These are phyloP conservation scores for Aspergillus spinulosporus DNA, from an alignment of 2,329 filamentous ascomycete species.

Conservation along the genomic window DNA sequence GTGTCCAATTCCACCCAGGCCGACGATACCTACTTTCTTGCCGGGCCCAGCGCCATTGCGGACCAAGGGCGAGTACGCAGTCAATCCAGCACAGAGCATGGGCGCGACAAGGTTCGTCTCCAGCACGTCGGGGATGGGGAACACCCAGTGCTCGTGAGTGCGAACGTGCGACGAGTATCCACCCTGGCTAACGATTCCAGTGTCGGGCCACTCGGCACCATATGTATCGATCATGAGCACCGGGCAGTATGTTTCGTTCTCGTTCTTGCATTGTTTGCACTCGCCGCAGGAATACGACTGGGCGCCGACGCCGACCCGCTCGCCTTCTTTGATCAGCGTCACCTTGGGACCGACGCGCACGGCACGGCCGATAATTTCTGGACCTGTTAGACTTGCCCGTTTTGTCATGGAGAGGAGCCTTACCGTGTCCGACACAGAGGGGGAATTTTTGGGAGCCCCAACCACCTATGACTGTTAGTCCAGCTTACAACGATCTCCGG, in stretches of 20 bases:
- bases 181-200: slow-evolving; percentile 65
- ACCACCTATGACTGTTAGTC: slow-evolving; percentile 44
- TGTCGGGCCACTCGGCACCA: slow-evolving; percentile 55
- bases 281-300: slow-evolving; percentile 65
- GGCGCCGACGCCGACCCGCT: slow-evolving; percentile 69
- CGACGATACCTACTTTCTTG: slow-evolving; percentile 43
- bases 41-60: slow-evolving; percentile 73
- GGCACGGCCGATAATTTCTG: slow-evolving; percentile 69
- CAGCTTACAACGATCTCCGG: slow-evolving; percentile 4
- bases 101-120: slow-evolving; percentile 63
- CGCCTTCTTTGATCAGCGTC: slow-evolving; percentile 60
- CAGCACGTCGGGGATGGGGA: slow-evolving; percentile 70
- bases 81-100: slow-evolving; percentile 83
- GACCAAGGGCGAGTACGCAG: slow-evolving; percentile 73
- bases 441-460: slow-evolving; percentile 55
- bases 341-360: slow-evolving; percentile 67
- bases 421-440: slow-evolving; percentile 54
- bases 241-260: slow-evolving; percentile 69
- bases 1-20: slow-evolving; percentile 67
- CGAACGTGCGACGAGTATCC: slow-evolving; percentile 69
- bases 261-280: slow-evolving; percentile 64
- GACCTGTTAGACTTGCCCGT: not conserved
- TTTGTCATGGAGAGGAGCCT: not conserved
- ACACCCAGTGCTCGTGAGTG: slow-evolving; percentile 73
- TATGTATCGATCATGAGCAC: slow-evolving; percentile 54